Evolutionary conservation across 345 rosid species (phyloP), one percentile per base, ranked within the genome.

Genomic region (Luvunga scandens): DNA sequence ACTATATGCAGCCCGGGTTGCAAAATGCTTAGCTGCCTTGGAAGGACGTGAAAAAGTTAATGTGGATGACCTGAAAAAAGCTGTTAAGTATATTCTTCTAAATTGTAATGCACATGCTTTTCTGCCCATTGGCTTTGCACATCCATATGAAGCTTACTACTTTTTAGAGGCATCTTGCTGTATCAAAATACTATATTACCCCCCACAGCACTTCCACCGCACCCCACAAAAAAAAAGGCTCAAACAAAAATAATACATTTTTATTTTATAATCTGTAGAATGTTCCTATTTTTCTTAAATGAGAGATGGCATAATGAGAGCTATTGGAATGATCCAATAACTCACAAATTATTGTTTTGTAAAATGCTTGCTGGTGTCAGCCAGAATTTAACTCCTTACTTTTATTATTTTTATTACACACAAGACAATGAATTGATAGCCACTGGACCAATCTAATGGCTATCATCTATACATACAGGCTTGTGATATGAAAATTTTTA

Each of bases 11-110:
- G 90, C 96, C 42, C 92, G 96, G 63, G 98, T 93, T 38, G 92
- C 99, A 73, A 95, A 95, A 87, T 95, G 97, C 87, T 87, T 95
- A 84, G 91, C 99, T 84, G 97, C 99, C 75, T 28, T 93, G 59
- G 99, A 95, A 86, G 99, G 97, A 72, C 90, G 98, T 63, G 99
- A 93, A 76, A 95, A 88, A 88, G 99, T 95, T 77, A 80, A 81
- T 24, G 94, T 89, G 79, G 99, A 95, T 83, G 99, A 93, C 90
- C 93, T 95, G 79, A 89, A 93, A 86, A 95, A 95, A 79, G 97
- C 98, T 77, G 99, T 95, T 86, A 82, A 90, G 94, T 88, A 77
- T 84, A 79, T 84, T 83, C 80, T 76, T 80, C 82, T 76, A 76
- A 63, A 81, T 24, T 25, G 53, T 77, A 9, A 16, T 68, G 71